phyloP scores from a whole-genome alignment of 2,329 filamentous ascomycete genomes.

The Ascochyta lentis region DNA sequence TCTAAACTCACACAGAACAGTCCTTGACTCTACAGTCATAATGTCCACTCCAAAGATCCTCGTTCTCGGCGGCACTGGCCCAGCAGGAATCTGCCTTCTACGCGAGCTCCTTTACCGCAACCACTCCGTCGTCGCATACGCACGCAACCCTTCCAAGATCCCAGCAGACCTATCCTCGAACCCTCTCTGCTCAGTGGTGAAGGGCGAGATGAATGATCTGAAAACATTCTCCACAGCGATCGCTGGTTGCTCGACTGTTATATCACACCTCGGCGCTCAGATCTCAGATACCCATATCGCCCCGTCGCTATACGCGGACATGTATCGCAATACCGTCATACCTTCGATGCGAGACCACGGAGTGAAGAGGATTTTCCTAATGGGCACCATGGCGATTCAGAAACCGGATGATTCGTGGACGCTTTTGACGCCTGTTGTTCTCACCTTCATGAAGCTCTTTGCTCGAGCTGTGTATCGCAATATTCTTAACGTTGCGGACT shows the following conservation, averaged over 20 bases:
- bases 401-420: background rate
- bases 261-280: constrained; percentile 1
- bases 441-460: constrained; percentile 1
- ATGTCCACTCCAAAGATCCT: background rate
- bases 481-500: background rate
- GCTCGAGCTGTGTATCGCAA: background rate
- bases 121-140: constrained; percentile 2
- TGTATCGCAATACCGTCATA: background rate
- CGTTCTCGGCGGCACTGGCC: constrained; percentile 10
- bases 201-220: background rate
- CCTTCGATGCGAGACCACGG: constrained; percentile 1
- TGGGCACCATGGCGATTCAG: constrained; percentile 7
- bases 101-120: constrained; percentile 7
- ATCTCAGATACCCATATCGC: background rate
- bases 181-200: background rate
- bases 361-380: background rate
- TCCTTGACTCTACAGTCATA: background rate
- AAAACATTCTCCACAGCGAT: background rate
- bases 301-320: background rate
- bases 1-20: background rate
- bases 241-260: background rate
- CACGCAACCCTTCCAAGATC: constrained; percentile 8
- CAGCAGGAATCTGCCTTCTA: constrained; percentile 5
- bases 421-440: background rate
- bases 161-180: background rate